Base-by-base conservation (phyloP, 257 asterid genomes). In the Nicotiana undulata region DNA sequence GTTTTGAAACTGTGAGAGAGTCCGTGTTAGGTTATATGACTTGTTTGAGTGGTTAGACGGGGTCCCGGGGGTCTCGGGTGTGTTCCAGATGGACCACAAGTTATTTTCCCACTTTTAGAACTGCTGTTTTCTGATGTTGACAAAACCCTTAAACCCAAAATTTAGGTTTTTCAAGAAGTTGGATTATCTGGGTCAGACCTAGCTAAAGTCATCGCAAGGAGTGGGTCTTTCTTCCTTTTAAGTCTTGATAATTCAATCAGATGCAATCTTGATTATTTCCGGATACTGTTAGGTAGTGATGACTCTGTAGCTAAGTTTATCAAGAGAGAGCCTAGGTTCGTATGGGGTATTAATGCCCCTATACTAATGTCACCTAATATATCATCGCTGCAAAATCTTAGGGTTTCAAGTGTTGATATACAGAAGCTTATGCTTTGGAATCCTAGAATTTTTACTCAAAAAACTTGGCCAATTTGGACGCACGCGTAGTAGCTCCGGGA, bases 61-160 rank as follows among this genome's bases (percentile, higher is more conserved):
- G n/a, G n/a, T n/a, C n/a, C n/a, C n/a, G n/a, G n/a, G n/a, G n/a
- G n/a, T n/a, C n/a, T n/a, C n/a, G n/a, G n/a, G n/a, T n/a, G n/a
- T n/a, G n/a, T n/a, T n/a, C n/a, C n/a, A n/a, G n/a, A n/a, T n/a
- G n/a, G n/a, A n/a, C n/a, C n/a, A n/a, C n/a, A n/a, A n/a, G n/a
- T n/a, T n/a, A n/a, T n/a, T n/a, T n/a, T n/a, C n/a, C n/a, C n/a
- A n/a, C n/a, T n/a, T n/a, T n/a, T n/a, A n/a, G n/a, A n/a, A n/a
- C n/a, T 51, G 5, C 17, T 51, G 55, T 51, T 51, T 51, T 3
- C 55, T 10, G 17, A 51, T 10, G 18, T 51, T 12, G 55, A 51
- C 17, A 51, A 51, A 51, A 51, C 55, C 17, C 17, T 51, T 2
- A 76, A 40, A 2, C 85, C 85, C 46, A 85, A 85, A 64, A 6